Conservation (phyloP, 106 monocot species). For the Triglochin maritima region DNA sequence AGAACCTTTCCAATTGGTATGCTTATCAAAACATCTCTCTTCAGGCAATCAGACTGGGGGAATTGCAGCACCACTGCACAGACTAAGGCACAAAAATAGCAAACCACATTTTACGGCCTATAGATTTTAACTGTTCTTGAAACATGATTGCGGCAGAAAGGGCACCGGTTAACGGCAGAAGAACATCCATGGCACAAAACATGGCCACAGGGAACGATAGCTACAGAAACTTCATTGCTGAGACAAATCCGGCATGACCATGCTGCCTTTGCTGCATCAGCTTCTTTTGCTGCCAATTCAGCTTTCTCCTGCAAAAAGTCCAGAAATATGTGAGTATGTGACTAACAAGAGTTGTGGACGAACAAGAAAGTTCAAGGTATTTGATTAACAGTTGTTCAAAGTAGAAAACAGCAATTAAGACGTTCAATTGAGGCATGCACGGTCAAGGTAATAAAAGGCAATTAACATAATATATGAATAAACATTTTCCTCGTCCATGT, state of each 20-base stretch:
- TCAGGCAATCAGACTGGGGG: too few relatives aligned
- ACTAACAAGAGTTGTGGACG: neutral
- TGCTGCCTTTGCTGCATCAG: conserved; percentile 78
- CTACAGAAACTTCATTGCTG: conserved; percentile 51
- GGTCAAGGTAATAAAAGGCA: too few relatives aligned
- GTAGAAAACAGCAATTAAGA: too few relatives aligned
- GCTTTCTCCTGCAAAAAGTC: conserved; percentile 67
- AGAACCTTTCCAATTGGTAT: too few relatives aligned
- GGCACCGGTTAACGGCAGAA: conserved; percentile 63
- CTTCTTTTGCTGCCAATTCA: conserved; percentile 66
- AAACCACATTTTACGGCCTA: conserved; percentile 37
- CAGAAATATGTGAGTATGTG: neutral
- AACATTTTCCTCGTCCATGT: too few relatives aligned
- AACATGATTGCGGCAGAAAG: conserved; percentile 74
- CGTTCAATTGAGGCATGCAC: too few relatives aligned
- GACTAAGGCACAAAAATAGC: neutral
- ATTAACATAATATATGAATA: too few relatives aligned
- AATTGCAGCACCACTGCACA: too few relatives aligned
- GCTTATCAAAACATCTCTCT: too few relatives aligned
- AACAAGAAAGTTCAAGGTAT: too few relatives aligned
- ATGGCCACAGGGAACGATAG: conserved; percentile 88
- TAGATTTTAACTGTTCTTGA: conserved; percentile 63
- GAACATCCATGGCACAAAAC: conserved; percentile 78
- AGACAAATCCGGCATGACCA: conserved; percentile 92
- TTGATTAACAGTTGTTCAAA: too few relatives aligned